Conservation (phyloP, 106 monocot genomes). For the Amphibolis antarctica region DNA sequence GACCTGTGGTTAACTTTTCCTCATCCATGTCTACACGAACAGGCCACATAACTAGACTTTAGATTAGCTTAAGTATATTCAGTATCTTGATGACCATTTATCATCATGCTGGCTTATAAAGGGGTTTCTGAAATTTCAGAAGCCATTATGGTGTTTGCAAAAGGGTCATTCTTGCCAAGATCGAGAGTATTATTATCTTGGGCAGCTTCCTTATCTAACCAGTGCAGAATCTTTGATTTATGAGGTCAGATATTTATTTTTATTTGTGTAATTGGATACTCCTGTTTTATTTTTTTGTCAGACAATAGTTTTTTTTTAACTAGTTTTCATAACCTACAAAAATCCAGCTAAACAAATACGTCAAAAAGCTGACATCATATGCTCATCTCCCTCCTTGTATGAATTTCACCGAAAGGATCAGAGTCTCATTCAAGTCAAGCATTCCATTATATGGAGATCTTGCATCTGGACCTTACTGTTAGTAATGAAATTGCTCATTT, state of each 20-base stretch:
- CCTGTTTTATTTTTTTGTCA: too few relatives aligned
- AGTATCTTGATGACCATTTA: background rate
- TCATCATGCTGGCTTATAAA: background rate
- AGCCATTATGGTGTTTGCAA: conserved; percentile 69
- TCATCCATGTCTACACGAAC: background rate
- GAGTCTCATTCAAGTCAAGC: too few relatives aligned
- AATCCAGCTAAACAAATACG: too few relatives aligned
- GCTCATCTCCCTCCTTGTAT: too few relatives aligned
- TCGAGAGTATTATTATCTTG: conserved; percentile 79
- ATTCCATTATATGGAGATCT: too few relatives aligned
- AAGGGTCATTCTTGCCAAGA: conserved; percentile 52
- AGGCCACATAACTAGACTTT: background rate
- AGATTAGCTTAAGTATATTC: background rate
- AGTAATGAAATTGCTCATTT: too few relatives aligned
- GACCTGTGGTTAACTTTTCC: background rate
- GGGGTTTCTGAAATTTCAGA: conserved; percentile 32
- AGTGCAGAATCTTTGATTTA: conserved; percentile 51
- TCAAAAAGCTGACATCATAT: too few relatives aligned
- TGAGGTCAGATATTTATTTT: conserved; percentile 44
- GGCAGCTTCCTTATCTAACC: conserved; percentile 77
- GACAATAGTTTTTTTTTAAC: too few relatives aligned
- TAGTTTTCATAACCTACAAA: too few relatives aligned
- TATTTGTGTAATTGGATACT: too few relatives aligned
- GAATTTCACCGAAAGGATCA: too few relatives aligned
- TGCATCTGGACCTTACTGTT: too few relatives aligned